Evolutionary conservation across 495 filamentous ascomycete species (phyloP), one percentile per base, ranked within the genome.

Genomic region (Hyaloscypha hepaticicola): DNA sequence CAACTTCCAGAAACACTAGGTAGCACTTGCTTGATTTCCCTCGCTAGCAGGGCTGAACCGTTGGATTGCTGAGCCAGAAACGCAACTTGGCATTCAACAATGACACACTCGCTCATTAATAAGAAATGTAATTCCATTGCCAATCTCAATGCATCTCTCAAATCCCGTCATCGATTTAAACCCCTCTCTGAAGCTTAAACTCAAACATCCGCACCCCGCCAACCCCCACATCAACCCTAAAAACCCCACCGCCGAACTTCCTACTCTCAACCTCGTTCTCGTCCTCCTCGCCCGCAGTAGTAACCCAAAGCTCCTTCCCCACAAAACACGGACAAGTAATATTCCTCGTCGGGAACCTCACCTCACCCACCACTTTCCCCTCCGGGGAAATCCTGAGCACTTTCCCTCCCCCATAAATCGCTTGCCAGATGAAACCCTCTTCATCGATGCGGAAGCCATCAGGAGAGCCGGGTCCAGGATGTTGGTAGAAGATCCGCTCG

Each of bases 381-480:
- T 79, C 76, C 5, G 86, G 82, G 7, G 81, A 84, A 66, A 93
- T 84, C 72, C 87, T 86, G 56, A 92, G 73, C 21, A 94, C 85
- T 53, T 83, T 80, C 55, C 82, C 75, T 67, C 88, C 89, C 51
- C 89, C 89, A 68, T 90, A 91, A 31, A 92, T 79, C n/a, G 89
- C 88, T 62, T 84, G 85, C 91, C 91, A 93, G 28, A 94, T 78
- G 67, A 86, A 86, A 1, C 88, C 91, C 14, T 90, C 84, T 14
- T 73, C 79, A 69, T 95, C 91, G 58, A 92, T 83, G 26, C 87
- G 82, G 72, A 88, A 90, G 1, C 90, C 90, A 73, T 93, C 90
- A 7, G 88, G 88, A 61, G 88, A 88, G 27, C 85, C 85, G 27
- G 72, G 77, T 1, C 84, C 87, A 49, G 83, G 79, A 55, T 86